Base-by-base conservation (phyloP, 306 rosid genomes). In the Prinsepia uniflora region DNA sequence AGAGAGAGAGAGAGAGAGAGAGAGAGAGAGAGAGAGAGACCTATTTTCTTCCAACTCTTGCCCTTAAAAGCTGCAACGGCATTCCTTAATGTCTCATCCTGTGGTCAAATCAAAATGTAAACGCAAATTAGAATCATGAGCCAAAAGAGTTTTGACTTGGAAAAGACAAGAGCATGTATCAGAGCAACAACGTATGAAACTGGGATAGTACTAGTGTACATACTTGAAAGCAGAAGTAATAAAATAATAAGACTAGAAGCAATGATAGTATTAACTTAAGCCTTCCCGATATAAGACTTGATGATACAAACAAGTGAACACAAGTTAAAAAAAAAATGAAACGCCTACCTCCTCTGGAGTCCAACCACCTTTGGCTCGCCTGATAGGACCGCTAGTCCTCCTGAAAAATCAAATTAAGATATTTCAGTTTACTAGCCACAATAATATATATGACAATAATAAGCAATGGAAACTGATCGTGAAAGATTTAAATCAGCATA, bases 301-400 rank as follows among this genome's bases (percentile, higher is more conserved):
- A 61, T 11, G 45, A 45, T 24, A 61, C 73, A 57, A n/a, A 47
- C 9, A 18, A 48, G 30, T 22, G 63, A 55, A 54, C 48, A 18
- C 8, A 30, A 49, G 70, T 2, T n/a, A 24, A 24, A 24, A 57
- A 18, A 59, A 8, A 7, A 15, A 17, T 45, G 22, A 63, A 84
- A 76, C 53, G 40, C 67, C 48, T 72, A 94, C 99, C 96, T 94
- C 99, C 77, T 91, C 79, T 1, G 90, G 95, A 40, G 99, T 94
- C 99, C 99, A 94, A 72, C 99, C 99, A 45, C 97, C 99, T 85
- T 91, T 94, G 3, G 99, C 99, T 18, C 99, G 90, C 73, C 99
- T 92, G 73, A 94, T 89, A 54, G 99, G 99, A 70, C 99, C 97
- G 15, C 92, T 89, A 34, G 88, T 84, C 80, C 97, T 89, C 86